These are phyloP conservation scores for Kandelia obovata DNA, from an alignment of 345 rosid genomes.

Conservation along the genomic window DNA sequence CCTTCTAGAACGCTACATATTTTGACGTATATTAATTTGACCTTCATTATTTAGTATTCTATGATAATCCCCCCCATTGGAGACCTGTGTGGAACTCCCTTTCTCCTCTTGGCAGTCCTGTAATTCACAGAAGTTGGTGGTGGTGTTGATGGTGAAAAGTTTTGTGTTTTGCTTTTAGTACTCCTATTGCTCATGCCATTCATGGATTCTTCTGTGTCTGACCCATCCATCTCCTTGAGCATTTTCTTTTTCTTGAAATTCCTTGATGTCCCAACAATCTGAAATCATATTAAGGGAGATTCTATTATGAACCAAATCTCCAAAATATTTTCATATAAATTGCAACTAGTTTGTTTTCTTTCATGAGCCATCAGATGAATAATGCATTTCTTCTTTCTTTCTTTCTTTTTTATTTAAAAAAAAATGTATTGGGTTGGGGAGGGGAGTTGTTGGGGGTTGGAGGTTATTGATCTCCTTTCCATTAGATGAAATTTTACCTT, in stretches of 20 bases:
- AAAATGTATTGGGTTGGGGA: neutral
- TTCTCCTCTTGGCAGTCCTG: conserved; percentile 28
- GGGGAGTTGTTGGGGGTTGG: neutral
- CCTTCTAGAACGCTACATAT: neutral
- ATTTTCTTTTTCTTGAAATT: conserved; percentile 41
- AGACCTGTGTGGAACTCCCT: conserved; percentile 33
- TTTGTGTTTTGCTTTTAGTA: conserved; percentile 8
- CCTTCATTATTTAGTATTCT: conserved; percentile 8
- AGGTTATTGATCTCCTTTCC: neutral
- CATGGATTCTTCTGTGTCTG: conserved; percentile 33
- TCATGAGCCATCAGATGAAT: neutral
- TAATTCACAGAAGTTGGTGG: conserved; percentile 24
- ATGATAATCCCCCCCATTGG: conserved; percentile 30
- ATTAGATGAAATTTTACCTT: neutral
- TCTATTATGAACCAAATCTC: too few species aligned
- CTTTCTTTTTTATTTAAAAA: neutral
- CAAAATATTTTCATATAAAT: too few species aligned
- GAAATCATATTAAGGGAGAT: conserved; percentile 1
- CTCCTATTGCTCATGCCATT: conserved; percentile 7
- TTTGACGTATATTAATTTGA: too few species aligned
- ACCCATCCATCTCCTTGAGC: conserved; percentile 8
- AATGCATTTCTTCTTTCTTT: neutral
- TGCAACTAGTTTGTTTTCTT: neutral
- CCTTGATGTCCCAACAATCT: conserved; percentile 73
- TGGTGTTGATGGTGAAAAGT: conserved; percentile 30